A percentile compares a stretch with the other conserved stretches of the same genome.
phyloP scores from a whole-genome alignment of 2,329 filamentous ascomycete genomes.

The Samsoniella hepiali region DNA sequence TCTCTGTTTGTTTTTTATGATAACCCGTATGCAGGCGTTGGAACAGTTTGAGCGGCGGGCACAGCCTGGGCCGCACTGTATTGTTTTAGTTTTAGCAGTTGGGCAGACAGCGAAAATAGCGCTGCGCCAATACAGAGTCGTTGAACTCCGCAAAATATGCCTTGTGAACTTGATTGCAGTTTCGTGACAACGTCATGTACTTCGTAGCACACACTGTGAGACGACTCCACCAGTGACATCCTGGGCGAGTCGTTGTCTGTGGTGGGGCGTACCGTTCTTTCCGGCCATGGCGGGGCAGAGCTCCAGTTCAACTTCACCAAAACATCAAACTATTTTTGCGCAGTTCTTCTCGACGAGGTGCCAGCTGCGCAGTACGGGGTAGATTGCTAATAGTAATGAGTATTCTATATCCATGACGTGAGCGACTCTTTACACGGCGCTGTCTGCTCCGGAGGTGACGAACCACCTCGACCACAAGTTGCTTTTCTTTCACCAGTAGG shows the following conservation, averaged over 20 bases:
- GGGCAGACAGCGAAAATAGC: slow-evolving; percentile 19
- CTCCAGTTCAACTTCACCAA: slow-evolving; percentile 1
- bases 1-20: slow-evolving; percentile 13
- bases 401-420: neutral
- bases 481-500: neutral
- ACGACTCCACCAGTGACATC: slow-evolving; percentile 3
- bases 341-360: neutral
- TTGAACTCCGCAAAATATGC: slow-evolving; percentile 2
- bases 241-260: neutral
- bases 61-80: slow-evolving; percentile 14
- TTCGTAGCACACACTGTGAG: neutral
- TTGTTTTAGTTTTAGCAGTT: slow-evolving; percentile 21
- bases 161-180: neutral
- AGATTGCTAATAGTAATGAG: neutral
- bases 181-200: neutral
- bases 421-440: neutral
- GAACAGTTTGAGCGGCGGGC: slow-evolving; percentile 4
- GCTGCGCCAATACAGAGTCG: slow-evolving; percentile 22
- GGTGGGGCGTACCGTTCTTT: neutral
- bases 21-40: slow-evolving; percentile 28
- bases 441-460: neutral
- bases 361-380: neutral
- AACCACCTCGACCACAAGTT: neutral
- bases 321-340: neutral
- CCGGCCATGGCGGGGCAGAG: slow-evolving; percentile 4